phyloP scores from a whole-genome alignment of 2,329 filamentous ascomycete genomes.

The Plectosphaerella cucumerina region DNA sequence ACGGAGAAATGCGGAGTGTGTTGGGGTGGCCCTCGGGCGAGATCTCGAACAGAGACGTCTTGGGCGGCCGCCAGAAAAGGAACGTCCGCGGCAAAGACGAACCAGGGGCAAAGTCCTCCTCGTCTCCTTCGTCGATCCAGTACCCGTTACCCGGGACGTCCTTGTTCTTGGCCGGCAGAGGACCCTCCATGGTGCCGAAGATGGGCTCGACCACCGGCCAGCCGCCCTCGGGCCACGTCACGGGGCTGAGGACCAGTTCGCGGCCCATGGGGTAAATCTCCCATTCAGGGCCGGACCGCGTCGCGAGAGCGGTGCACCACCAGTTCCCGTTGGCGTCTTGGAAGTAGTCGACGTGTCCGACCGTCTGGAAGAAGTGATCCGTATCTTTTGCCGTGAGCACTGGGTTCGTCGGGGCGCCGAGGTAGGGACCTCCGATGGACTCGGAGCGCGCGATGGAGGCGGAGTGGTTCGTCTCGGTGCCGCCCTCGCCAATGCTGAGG shows the following conservation, averaged over 20 bases:
- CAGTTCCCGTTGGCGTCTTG: constrained; percentile 38
- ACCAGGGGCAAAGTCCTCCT: constrained; percentile 39
- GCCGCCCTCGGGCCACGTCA: constrained; percentile 27
- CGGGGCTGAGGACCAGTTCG: constrained; percentile 34
- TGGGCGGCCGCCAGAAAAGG: constrained; percentile 51
- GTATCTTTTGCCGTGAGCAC: constrained; percentile 41
- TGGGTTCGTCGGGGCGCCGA: constrained; percentile 36
- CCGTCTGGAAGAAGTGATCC: constrained; percentile 43
- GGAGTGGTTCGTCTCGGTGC: constrained; percentile 44
- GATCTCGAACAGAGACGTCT: constrained; percentile 36
- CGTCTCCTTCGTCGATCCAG: constrained; percentile 36
- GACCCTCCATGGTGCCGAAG: constrained; percentile 26
- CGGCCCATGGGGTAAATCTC: constrained; percentile 37
- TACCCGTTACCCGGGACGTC: constrained; percentile 30
- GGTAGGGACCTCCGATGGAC: constrained; percentile 38
- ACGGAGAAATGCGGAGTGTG: constrained; percentile 42
- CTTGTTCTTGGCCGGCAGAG: constrained; percentile 27
- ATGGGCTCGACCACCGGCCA: constrained; percentile 25
- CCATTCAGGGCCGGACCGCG: constrained; percentile 32
- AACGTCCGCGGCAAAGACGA: constrained; percentile 48
- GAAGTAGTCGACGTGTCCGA: constrained; percentile 55
- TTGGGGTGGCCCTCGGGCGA: constrained; percentile 37
- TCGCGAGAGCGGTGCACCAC: constrained; percentile 37
- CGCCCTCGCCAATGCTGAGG: constrained; percentile 47
- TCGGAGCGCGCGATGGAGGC: constrained; percentile 41